These are phyloP conservation scores for Clonostachys solani DNA, from an alignment of 2,329 filamentous ascomycete species.

Conservation along the genomic window DNA sequence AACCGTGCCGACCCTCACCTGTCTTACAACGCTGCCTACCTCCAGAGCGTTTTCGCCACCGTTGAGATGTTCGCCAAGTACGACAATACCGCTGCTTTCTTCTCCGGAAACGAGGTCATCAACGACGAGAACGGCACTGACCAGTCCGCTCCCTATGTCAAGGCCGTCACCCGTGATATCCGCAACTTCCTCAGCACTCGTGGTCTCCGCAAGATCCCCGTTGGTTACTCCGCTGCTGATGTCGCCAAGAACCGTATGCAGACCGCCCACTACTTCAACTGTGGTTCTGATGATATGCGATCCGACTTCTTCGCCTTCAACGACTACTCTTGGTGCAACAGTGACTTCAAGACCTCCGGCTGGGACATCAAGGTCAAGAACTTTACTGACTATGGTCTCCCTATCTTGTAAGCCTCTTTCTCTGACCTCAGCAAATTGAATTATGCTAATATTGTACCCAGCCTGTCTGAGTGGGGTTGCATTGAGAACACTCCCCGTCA, in stretches of 20 bases:
- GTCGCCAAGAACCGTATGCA: slow-evolving; percentile 81
- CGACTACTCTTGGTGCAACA: slow-evolving; percentile 84
- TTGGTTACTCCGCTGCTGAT: slow-evolving; percentile 76
- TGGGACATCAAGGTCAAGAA: slow-evolving; percentile 88
- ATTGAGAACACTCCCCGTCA: slow-evolving; percentile 68
- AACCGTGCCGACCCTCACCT: slow-evolving; percentile 71
- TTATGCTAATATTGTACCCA: slow-evolving; percentile 6
- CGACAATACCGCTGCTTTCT: slow-evolving; percentile 82
- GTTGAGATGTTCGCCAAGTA: slow-evolving; percentile 81
- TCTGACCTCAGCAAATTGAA: background rate
- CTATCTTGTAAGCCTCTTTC: slow-evolving; percentile 60
- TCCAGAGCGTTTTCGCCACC: slow-evolving; percentile 82
- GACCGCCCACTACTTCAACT: slow-evolving; percentile 92
- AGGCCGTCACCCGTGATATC: slow-evolving; percentile 75
- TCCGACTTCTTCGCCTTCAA: slow-evolving; percentile 90
- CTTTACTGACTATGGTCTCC: slow-evolving; percentile 81
- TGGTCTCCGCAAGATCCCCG: slow-evolving; percentile 62
- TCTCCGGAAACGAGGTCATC: slow-evolving; percentile 79
- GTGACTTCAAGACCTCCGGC: slow-evolving; percentile 64
- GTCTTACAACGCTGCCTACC: slow-evolving; percentile 85
- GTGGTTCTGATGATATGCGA: slow-evolving; percentile 76
- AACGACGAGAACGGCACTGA: slow-evolving; percentile 63
- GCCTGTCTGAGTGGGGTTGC: slow-evolving; percentile 92
- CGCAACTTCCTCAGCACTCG: slow-evolving; percentile 63
- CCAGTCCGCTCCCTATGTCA: slow-evolving; percentile 66